phyloP scores from a whole-genome alignment of 768 basidiomycete genomes.

The Hemileccinum impolitum region DNA sequence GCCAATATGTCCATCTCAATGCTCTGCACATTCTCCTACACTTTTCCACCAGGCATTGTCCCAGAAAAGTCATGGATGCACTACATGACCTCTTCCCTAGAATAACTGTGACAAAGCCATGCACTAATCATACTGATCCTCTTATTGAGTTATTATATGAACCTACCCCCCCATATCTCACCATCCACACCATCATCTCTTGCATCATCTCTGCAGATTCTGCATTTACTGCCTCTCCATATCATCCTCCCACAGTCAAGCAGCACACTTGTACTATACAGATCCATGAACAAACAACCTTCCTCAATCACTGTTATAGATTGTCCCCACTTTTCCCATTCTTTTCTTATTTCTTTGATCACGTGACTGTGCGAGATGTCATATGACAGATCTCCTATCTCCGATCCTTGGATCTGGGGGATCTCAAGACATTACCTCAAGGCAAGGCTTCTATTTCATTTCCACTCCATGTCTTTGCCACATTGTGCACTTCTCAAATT shows the following conservation, averaged over 20 bases:
- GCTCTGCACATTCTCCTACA: not conserved
- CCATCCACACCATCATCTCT: constrained; percentile 60
- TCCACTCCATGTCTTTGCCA: too few species aligned
- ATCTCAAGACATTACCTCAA: too few species aligned
- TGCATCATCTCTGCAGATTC: constrained; percentile 40
- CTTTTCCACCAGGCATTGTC: constrained; percentile 45
- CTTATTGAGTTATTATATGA: constrained; percentile 50
- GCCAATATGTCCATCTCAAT: constrained; percentile 40
- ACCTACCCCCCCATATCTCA: constrained; percentile 50
- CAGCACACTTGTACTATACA: constrained; percentile 57
- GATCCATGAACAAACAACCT: constrained; percentile 47
- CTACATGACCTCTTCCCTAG: constrained; percentile 34
- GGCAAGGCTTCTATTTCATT: too few species aligned
- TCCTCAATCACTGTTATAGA: too few species aligned
- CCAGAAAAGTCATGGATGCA: constrained; percentile 44
- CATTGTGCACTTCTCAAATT: too few species aligned
- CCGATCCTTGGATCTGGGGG: too few species aligned
- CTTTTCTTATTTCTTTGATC: too few species aligned
- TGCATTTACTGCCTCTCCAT: constrained; percentile 42
- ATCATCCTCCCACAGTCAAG: constrained; percentile 56
- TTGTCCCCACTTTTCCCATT: too few species aligned
- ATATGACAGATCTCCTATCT: too few species aligned
- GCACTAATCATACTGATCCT: constrained; percentile 39
- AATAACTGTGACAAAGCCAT: constrained; percentile 40
- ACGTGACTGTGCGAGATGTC: too few species aligned